Evolutionary conservation across 129 eudicot genomes (phyloP), one percentile per base, ranked within the genome.

Genomic region (Deinandra increscens): DNA sequence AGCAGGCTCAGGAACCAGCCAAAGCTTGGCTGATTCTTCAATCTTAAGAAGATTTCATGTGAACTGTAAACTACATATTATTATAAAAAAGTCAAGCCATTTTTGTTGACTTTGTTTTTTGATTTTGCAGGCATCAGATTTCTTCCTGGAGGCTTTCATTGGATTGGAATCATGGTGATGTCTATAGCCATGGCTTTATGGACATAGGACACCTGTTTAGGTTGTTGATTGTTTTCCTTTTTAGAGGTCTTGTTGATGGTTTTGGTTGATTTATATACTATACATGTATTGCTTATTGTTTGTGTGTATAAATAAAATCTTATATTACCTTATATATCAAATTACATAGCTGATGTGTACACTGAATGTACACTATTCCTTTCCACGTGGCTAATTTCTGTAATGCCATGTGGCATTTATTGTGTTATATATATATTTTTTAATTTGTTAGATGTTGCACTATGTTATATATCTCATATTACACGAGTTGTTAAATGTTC

Each of bases 121-220:
- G 34, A 54, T 71, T 70, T 53, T 62, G 71, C 66, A 86, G 85
- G 82, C 43, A 72, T 59, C n/a, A 66, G 67, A 68, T 74, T 80
- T 53, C 68, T 78, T 50, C 75, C 79, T 6, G 83, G 87, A 56
- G 82, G 80, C 26, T 72, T 78, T 66, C 73, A 78, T 54, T 80
- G 87, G 95, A 74, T 78, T 63, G 70, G 78, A 39, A 67, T 82
- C 9, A 33, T 75, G 54, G 76, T 82, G 5, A 65, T 75, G 41
- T 76, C 84, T 53, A 15, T 71, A 39, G 74, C 69, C 62, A 69
- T 68, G 73, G 81, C 80, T 73, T 0, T 80, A 2, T 44, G 51
- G 74, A 75, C 33, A 20, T 82, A 82, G 80, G 60, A 67, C 77
- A 53, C 18, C 8, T 26, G 26, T 29, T 26, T 58, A 37, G 60